These are phyloP conservation scores for Cercospora sp. DNA, from an alignment of 2,329 filamentous ascomycete species.

Conservation along the genomic window DNA sequence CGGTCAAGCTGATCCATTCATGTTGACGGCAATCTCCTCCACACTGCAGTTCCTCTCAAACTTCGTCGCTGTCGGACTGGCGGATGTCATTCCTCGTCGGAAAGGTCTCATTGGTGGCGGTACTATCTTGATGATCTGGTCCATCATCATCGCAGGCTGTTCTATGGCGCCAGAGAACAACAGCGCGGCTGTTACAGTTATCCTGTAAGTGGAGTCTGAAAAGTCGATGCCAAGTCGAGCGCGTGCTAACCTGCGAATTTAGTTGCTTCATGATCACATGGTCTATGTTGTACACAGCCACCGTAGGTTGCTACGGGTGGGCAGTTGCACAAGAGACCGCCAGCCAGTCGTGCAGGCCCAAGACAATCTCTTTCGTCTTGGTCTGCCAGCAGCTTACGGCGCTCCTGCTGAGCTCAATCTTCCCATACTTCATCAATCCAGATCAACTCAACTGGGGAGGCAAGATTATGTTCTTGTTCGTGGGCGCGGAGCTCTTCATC, in stretches of 20 bases:
- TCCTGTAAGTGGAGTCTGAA: conserved; percentile 15
- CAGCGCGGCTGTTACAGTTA: conserved; percentile 27
- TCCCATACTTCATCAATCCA: conserved; percentile 44
- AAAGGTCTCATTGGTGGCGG: conserved; percentile 31
- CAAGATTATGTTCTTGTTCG: conserved; percentile 44
- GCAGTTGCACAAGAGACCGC: conserved; percentile 33
- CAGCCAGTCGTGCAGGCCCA: conserved; percentile 29
- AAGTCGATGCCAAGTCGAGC: neutral
- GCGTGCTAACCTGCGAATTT: neutral
- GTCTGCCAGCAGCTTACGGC: conserved; percentile 40
- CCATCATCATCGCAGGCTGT: conserved; percentile 28
- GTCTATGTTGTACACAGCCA: conserved; percentile 33
- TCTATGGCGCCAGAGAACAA: conserved; percentile 29
- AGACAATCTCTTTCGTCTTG: conserved; percentile 33
- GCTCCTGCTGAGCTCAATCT: conserved; percentile 41
- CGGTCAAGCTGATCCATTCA: conserved; percentile 30
- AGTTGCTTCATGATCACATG: conserved; percentile 33
- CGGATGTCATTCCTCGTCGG: conserved; percentile 29
- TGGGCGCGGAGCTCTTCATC: conserved; percentile 40
- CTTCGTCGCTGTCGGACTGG: conserved; percentile 26
- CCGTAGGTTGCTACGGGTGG: conserved; percentile 33
- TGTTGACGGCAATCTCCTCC: conserved; percentile 30
- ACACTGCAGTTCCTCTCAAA: conserved; percentile 30
- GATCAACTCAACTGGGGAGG: conserved; percentile 44
- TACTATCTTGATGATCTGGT: conserved; percentile 30